phyloP scores from a whole-genome alignment of 257 asterid species.

The Avicennia marina region DNA sequence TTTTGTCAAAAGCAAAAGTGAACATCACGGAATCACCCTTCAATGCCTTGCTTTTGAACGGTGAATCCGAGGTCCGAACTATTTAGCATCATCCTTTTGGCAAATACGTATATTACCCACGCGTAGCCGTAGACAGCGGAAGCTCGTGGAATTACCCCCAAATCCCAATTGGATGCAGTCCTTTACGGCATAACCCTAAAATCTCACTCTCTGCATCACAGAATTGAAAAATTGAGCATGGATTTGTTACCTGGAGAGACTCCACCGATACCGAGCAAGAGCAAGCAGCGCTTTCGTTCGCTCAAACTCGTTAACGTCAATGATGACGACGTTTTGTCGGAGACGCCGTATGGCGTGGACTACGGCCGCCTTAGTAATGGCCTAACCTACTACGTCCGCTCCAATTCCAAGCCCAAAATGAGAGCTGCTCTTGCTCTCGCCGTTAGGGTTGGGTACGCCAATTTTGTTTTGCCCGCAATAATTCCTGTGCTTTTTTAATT shows the following conservation, averaged over 20 bases:
- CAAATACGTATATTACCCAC: no score
- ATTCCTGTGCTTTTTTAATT: background rate
- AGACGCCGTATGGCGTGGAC: slow-evolving; percentile 66
- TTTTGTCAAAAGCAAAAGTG: no score
- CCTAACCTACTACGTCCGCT: slow-evolving; percentile 80
- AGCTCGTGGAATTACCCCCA: no score
- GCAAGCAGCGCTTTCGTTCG: slow-evolving; percentile 73
- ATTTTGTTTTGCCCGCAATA: background rate
- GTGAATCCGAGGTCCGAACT: no score
- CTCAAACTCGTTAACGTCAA: slow-evolving; percentile 70
- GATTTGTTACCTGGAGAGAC: slow-evolving; percentile 76
- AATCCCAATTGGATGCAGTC: no score
- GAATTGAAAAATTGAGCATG: no score
- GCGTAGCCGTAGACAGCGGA: no score
- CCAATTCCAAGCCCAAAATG: slow-evolving; percentile 91
- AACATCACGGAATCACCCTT: no score
- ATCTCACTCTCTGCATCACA: no score
- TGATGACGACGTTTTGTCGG: slow-evolving; percentile 61
- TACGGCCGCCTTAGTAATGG: slow-evolving; percentile 85
- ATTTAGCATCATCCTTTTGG: no score
- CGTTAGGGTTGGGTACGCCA: slow-evolving; percentile 81
- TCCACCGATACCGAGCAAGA: slow-evolving; percentile 47
- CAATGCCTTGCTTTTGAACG: no score
- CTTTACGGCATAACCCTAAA: no score
- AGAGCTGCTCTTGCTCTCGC: slow-evolving; percentile 95